phyloP scores from a whole-genome alignment of 345 rosid species.

The Murraya koenigii region DNA sequence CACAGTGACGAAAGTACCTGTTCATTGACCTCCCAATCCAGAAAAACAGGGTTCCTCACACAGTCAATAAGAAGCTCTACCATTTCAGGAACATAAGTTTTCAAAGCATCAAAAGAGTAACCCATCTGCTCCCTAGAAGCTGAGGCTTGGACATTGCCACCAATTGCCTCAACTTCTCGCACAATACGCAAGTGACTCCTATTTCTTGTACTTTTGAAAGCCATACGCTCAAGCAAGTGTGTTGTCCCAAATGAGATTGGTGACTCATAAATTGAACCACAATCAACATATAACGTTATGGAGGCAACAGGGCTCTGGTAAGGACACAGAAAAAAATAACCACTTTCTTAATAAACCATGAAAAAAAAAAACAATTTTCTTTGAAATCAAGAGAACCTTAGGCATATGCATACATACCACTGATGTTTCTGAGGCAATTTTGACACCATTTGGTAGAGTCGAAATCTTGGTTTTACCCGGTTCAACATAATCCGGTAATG shows the following conservation, averaged over 20 bases:
- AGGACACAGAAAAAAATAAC: slow-evolving; percentile 20
- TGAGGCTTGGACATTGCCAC: slow-evolving; percentile 69
- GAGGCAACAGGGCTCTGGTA: slow-evolving; percentile 76
- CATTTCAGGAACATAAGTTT: slow-evolving; percentile 87
- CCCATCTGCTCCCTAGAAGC: slow-evolving; percentile 85
- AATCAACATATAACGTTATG: slow-evolving; percentile 67
- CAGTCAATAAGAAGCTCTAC: slow-evolving; percentile 82
- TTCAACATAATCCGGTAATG: slow-evolving; percentile 66
- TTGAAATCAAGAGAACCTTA: slow-evolving; percentile 16
- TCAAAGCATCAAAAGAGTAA: slow-evolving; percentile 88
- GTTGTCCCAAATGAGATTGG: slow-evolving; percentile 65
- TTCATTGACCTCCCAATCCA: slow-evolving; percentile 91
- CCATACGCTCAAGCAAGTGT: slow-evolving; percentile 87
- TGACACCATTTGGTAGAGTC: slow-evolving; percentile 68
- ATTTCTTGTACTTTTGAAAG: slow-evolving; percentile 80
- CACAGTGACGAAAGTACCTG: slow-evolving; percentile 42
- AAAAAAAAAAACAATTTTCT: slow-evolving; percentile 4
- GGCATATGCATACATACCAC: slow-evolving; percentile 34
- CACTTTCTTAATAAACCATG: background rate
- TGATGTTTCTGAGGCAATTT: slow-evolving; percentile 54
- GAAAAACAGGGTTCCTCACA: slow-evolving; percentile 87
- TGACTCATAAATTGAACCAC: slow-evolving; percentile 76
- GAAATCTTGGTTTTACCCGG: slow-evolving; percentile 53
- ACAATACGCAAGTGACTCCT: slow-evolving; percentile 76
- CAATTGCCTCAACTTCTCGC: slow-evolving; percentile 87